phyloP scores from a whole-genome alignment of 352 stramenopile genomes.

The Phytophthora multivora region DNA sequence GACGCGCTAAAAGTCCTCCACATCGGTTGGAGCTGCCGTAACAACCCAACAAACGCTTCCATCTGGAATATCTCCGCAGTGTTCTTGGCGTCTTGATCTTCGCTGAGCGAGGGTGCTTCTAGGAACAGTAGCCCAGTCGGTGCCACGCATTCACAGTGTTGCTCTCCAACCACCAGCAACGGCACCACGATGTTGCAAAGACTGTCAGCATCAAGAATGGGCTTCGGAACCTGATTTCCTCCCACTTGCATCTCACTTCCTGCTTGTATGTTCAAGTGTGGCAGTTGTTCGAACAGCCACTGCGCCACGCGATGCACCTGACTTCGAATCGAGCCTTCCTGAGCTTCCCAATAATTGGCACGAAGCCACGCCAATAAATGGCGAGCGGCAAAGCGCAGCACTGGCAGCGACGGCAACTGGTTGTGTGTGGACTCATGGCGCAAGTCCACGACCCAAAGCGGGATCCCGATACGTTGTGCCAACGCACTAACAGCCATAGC shows the following conservation, averaged over 20 bases:
- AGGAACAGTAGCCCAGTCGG: slow-evolving; percentile 55
- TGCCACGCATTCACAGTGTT: slow-evolving; percentile 55
- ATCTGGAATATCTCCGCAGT: slow-evolving; percentile 20
- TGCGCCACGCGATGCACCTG: slow-evolving; percentile 54
- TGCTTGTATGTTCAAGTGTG: slow-evolving; percentile 14
- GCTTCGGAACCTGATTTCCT: not conserved
- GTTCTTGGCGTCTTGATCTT: slow-evolving; percentile 10
- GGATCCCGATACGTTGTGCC: slow-evolving; percentile 90
- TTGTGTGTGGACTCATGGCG: slow-evolving; percentile 94
- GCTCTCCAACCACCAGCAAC: slow-evolving; percentile 62
- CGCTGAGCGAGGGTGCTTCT: not conserved
- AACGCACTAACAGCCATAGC: slow-evolving; percentile 75
- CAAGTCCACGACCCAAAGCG: slow-evolving; percentile 93
- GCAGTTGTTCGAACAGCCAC: slow-evolving; percentile 40
- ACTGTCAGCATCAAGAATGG: slow-evolving; percentile 48
- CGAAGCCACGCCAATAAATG: slow-evolving; percentile 91
- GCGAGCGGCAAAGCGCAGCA: slow-evolving; percentile 85
- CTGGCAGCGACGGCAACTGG: slow-evolving; percentile 88
- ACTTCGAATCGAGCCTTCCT: slow-evolving; percentile 55
- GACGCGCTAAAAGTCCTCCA: slow-evolving; percentile 61
- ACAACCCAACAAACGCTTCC: slow-evolving; percentile 40
- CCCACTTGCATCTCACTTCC: slow-evolving; percentile 7
- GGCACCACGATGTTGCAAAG: slow-evolving; percentile 65
- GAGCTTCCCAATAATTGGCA: slow-evolving; percentile 86
- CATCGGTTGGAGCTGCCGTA: slow-evolving; percentile 57